Base-by-base conservation (phyloP, 2,329 filamentous ascomycete species). In the Hypoxylon sp. region DNA sequence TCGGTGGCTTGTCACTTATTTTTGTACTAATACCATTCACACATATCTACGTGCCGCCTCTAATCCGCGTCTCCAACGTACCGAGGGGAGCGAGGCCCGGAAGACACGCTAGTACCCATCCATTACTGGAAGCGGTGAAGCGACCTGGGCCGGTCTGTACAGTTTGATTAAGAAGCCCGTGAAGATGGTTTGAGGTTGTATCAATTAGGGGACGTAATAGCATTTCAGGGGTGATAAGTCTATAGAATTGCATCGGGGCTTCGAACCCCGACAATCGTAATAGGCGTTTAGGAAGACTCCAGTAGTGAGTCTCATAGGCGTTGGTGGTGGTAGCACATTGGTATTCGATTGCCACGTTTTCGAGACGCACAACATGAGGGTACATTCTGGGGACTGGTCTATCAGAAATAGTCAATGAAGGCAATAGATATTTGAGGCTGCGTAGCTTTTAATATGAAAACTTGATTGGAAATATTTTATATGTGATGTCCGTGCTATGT, bases 11-110 rank as follows among this genome's bases (percentile, higher is more conserved):
- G 52, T 52, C 53, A 62, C 51, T n/a, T 53, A 57, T 60, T 62
- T 50, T 58, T 66, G 64, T 68, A 66, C 60, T 60, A 65, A 67
- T 63, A 60, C 32, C 36, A 43, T 63, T 46, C 48, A 41, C 42
- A 40, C 46, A 48, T 46, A 45, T 47, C 45, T 52, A 30, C 46
- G 40, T 36, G 12, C 41, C 40, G 35, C 35, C 40, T 25, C 34
- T 17, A 16, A 36, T 38, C 20, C 12, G 29, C 36, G 23, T 32
- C 27, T 30, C 15, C 11, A 29, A 25, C n/a, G 16, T 23, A 16
- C 16, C 26, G 19, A 17, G 13, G 11, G 31, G 34, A 21, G 27
- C 35, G 11, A 23, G 13, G n/a, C 27, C 17, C 19, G 23, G 16
- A 3, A 29, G 17, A 4, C 17, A 19, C 11, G 46, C 13, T 49